Evolutionary conservation across 169 alveolate species (phyloP).

Genomic region (Eimeria sp.): DNA sequence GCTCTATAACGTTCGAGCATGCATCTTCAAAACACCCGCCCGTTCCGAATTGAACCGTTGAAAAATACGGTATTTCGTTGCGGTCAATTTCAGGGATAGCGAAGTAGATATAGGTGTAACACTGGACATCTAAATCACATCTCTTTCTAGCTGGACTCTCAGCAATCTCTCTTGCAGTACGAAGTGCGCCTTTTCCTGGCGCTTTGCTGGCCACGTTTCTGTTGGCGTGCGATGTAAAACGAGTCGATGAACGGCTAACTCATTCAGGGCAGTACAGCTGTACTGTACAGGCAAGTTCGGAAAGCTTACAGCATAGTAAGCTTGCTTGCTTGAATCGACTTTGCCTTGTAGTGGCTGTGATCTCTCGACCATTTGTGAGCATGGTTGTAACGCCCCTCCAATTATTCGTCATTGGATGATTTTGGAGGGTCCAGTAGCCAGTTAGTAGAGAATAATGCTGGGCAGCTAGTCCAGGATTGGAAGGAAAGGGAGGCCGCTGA

Average conservation of each 20-base stretch:
- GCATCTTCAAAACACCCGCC: not conserved
- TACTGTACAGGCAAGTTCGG: not conserved
- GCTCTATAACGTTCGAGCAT: not conserved
- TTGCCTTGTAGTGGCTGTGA: not conserved
- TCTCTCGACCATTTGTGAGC: not conserved
- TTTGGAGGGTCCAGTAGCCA: not conserved
- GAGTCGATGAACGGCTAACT: not conserved
- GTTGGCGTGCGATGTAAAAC: not conserved
- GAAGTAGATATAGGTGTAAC: not conserved
- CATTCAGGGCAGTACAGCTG: too few species aligned
- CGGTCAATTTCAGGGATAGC: slow-evolving; percentile 8
- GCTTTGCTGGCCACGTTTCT: not conserved
- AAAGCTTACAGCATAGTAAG: not conserved
- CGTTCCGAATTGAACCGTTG: not conserved
- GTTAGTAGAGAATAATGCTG: not conserved
- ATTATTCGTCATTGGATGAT: not conserved
- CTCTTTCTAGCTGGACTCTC: not conserved
- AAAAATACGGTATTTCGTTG: not conserved
- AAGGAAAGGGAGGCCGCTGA: not conserved
- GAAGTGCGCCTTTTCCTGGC: not conserved
- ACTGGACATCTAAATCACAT: not conserved
- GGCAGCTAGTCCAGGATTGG: not conserved
- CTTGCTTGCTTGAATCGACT: not conserved
- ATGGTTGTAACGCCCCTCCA: not conserved
- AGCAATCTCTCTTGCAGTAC: not conserved